These are phyloP conservation scores for Alternaria sp. DNA, from an alignment of 2,329 filamentous ascomycete species.

Conservation along the genomic window DNA sequence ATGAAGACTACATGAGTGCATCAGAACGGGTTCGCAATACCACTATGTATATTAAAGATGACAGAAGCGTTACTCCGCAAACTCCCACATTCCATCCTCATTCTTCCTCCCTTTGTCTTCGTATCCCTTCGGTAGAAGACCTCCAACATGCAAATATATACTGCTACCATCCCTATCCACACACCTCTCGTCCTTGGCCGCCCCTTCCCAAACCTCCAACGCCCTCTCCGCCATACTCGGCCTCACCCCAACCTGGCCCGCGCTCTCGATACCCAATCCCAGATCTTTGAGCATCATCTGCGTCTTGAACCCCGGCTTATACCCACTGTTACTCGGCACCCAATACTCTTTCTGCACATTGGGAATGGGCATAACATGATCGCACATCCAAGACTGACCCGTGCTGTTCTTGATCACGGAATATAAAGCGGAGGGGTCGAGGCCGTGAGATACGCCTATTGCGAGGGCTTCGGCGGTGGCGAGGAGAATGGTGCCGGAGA, in stretches of 20 bases:
- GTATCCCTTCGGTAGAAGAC: slow-evolving; percentile 30
- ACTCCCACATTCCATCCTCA: slow-evolving; percentile 34
- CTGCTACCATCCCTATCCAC: slow-evolving; percentile 39
- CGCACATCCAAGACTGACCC: slow-evolving; percentile 44
- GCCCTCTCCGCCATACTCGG: slow-evolving; percentile 39
- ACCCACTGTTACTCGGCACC: slow-evolving; percentile 43
- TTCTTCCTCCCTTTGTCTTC: slow-evolving; percentile 33
- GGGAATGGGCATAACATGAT: slow-evolving; percentile 42
- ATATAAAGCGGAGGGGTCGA: slow-evolving; percentile 36
- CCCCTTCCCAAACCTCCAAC: slow-evolving; percentile 32
- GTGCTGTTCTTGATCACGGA: slow-evolving; percentile 38
- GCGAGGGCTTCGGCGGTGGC: slow-evolving; percentile 42
- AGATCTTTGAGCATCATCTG: slow-evolving; percentile 47
- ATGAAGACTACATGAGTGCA: background rate
- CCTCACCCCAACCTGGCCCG: slow-evolving; percentile 31
- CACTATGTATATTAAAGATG: background rate
- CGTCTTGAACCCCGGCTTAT: slow-evolving; percentile 42
- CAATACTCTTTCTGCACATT: slow-evolving; percentile 36
- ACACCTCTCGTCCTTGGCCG: slow-evolving; percentile 31
- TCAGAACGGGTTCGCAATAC: background rate
- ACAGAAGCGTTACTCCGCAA: slow-evolving; percentile 11
- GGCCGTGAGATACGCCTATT: slow-evolving; percentile 37
- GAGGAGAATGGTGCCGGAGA: slow-evolving; percentile 38
- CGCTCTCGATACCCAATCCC: slow-evolving; percentile 36
- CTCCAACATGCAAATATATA: slow-evolving; percentile 41